A percentile compares a stretch with the other conserved stretches of the same genome.
phyloP scores from a whole-genome alignment of 176 grass and related monocot species.

The Triticum monococcum region DNA sequence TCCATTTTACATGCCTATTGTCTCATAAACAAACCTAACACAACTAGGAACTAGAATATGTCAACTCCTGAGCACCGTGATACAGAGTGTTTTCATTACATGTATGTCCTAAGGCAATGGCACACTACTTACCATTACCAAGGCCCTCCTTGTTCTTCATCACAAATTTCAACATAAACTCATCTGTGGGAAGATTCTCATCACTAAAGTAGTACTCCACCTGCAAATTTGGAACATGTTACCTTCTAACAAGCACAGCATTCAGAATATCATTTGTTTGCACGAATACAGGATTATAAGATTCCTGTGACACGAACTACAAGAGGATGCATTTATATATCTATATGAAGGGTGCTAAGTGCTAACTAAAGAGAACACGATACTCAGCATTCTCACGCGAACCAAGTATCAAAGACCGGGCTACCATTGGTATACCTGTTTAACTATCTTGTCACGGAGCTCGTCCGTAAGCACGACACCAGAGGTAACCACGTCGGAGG shows the following conservation, averaged over 20 bases:
- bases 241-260: neutral
- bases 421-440: constrained; percentile 43
- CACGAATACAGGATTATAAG: neutral
- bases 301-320: constrained; percentile 18
- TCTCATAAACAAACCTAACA: neutral
- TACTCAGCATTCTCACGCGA: neutral
- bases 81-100: neutral
- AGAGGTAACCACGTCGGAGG: neutral
- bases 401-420: neutral
- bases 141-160: constrained; percentile 78
- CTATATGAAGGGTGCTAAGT: neutral
- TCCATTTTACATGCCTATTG: neutral
- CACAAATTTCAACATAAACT: constrained; percentile 66
- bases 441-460: constrained; percentile 71
- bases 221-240: constrained; percentile 32
- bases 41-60: neutral
- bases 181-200: constrained; percentile 82
- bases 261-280: neutral
- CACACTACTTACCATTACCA: constrained; percentile 72
- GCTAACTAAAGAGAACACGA: neutral
- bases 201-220: constrained; percentile 98
- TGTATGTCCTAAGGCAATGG: constrained; percentile 16
- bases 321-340: neutral
- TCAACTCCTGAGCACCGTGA: neutral
- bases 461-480: constrained; percentile 58